Conservation (phyloP, 495 filamentous ascomycete genomes). For the Rostrohypoxylon terebratum region DNA sequence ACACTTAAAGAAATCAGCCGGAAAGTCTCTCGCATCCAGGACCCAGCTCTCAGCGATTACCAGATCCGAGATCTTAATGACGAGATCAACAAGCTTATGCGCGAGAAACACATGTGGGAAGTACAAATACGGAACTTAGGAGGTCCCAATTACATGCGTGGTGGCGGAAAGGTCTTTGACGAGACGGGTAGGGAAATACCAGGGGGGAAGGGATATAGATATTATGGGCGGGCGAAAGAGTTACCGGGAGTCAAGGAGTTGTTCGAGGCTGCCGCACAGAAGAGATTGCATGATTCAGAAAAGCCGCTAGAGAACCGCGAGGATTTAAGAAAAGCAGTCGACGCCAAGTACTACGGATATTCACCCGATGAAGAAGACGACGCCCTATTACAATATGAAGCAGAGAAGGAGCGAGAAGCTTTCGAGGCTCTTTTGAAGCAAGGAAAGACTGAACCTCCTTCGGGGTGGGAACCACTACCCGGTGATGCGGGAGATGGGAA, state of each 20-base stretch:
- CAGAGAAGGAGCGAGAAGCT: constrained; percentile 83
- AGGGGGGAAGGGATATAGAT: constrained; percentile 90
- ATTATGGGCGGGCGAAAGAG: constrained; percentile 91
- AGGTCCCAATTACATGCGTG: constrained; percentile 98
- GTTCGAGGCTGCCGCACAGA: constrained; percentile 80
- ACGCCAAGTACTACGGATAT: constrained; percentile 97
- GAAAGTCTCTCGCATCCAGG: constrained; percentile 96
- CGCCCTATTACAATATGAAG: constrained; percentile 83
- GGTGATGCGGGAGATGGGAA: constrained; percentile 86
- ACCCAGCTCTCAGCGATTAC: constrained; percentile 86
- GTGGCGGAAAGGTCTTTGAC: constrained; percentile 85
- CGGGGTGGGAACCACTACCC: constrained; percentile 85
- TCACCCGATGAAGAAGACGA: constrained; percentile 95
- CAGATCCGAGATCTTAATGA: constrained; percentile 98
- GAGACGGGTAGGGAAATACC: constrained; percentile 92
- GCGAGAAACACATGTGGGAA: constrained; percentile 99
- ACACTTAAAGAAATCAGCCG: constrained; percentile 97
- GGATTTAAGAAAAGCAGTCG: constrained; percentile 84
- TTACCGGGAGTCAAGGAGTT: constrained; percentile 96
- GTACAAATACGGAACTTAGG: constrained; percentile 93
- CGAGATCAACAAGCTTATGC: constrained; percentile 99
- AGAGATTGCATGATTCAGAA: constrained; percentile 66
- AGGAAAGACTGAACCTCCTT: constrained; percentile 58
- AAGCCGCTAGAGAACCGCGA: constrained; percentile 68
- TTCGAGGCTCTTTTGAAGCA: constrained; percentile 68